Percentiles rank a stretch among this genome's conserved stretches.
These are phyloP conservation scores for Papiliotrema fonsecae DNA, from an alignment of 1,284 basidiomycete species.

Conservation along the genomic window DNA sequence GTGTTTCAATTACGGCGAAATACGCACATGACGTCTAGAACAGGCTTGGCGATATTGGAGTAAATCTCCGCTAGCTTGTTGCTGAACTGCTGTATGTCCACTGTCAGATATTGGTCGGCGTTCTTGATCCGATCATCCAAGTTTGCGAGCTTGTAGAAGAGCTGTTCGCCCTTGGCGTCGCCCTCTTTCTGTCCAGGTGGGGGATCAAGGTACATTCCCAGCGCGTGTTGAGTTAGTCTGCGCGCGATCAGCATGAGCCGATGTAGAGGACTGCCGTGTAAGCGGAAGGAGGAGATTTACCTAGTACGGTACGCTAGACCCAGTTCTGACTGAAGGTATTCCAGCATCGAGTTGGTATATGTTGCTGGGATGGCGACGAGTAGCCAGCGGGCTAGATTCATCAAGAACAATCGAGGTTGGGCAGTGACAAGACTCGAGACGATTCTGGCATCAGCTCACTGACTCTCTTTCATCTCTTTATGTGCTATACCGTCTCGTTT, in stretches of 20 bases:
- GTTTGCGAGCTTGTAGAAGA: conserved; percentile 91
- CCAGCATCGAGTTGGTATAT: conserved; percentile 94
- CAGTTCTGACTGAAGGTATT: conserved; percentile 89
- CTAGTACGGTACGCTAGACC: conserved; percentile 87
- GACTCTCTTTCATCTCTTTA: too few species aligned
- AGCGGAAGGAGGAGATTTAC: conserved; percentile 11
- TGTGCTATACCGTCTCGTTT: too few species aligned
- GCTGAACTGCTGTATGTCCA: conserved; percentile 92
- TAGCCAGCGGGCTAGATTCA: conserved; percentile 85
- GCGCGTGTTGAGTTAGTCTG: conserved; percentile 69
- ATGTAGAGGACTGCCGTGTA: background rate
- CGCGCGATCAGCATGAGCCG: conserved; percentile 3
- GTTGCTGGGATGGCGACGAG: conserved; percentile 91
- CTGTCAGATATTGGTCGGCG: conserved; percentile 80
- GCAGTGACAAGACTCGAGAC: conserved; percentile 93
- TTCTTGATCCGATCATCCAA: conserved; percentile 94
- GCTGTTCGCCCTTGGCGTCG: conserved; percentile 48
- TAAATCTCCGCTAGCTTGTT: conserved; percentile 90
- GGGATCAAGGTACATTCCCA: conserved; percentile 75
- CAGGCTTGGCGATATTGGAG: conserved; percentile 86
- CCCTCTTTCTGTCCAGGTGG: conserved; percentile 5
- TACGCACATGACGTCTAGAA: conserved; percentile 66
- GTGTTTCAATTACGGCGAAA: too few species aligned
- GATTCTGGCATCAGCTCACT: conserved; percentile 56
- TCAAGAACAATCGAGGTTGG: conserved; percentile 70